These are phyloP conservation scores for Babesia bovis DNA, from an alignment of 169 alveolate genomes.

Conservation along the genomic window DNA sequence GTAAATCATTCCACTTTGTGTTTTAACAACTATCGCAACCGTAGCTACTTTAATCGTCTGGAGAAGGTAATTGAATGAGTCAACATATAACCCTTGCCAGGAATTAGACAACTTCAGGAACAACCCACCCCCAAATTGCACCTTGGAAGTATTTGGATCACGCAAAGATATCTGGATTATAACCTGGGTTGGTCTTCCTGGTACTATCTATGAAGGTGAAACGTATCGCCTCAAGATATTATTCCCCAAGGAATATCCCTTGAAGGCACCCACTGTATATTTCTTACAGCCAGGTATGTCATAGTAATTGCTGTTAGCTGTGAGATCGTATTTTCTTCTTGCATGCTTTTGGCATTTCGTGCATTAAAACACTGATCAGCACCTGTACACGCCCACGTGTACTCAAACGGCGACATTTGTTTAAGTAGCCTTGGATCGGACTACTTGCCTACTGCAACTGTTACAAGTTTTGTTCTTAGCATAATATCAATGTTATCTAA, in stretches of 20 bases:
- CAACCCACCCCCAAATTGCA: conserved; percentile 80
- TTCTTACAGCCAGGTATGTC: conserved; percentile 74
- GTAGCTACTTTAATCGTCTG: conserved; percentile 25
- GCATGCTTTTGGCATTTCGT: not conserved
- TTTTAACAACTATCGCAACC: conserved; percentile 61
- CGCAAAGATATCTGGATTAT: conserved; percentile 81
- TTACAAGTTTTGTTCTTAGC: conserved; percentile 77
- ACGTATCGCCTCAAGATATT: conserved; percentile 74
- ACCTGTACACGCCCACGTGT: conserved; percentile 83
- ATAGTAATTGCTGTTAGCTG: too few relatives aligned
- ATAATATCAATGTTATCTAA: conserved; percentile 80
- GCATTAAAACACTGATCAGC: conserved; percentile 66
- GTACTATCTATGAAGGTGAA: conserved; percentile 79
- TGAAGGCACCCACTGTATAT: conserved; percentile 82
- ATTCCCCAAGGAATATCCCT: conserved; percentile 82
- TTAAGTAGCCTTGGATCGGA: conserved; percentile 80
- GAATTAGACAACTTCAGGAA: conserved; percentile 58
- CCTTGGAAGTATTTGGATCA: conserved; percentile 75
- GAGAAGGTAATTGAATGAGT: conserved; percentile 28
- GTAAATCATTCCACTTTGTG: conserved; percentile 9
- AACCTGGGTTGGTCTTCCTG: conserved; percentile 74
- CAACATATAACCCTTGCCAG: conserved; percentile 13
- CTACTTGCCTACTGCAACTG: conserved; percentile 79
- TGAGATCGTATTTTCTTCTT: not conserved
- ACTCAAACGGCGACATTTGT: conserved; percentile 85